These are phyloP conservation scores for Hypericum androsaemum DNA, from an alignment of 345 rosid genomes.

Conservation along the genomic window DNA sequence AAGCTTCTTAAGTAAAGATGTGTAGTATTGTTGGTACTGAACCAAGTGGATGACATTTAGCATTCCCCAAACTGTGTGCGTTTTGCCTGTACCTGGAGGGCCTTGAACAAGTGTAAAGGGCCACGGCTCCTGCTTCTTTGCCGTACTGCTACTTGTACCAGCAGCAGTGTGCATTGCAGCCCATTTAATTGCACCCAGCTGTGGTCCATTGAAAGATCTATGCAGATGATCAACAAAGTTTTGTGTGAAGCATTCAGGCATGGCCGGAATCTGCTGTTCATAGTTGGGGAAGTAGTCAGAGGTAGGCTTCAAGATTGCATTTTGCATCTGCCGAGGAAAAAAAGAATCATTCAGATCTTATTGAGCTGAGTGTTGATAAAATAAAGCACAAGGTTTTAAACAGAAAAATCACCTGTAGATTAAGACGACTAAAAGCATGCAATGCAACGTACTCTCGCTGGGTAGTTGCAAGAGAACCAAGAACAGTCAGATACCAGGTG, in stretches of 20 bases:
- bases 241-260: conserved; percentile 92
- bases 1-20: conserved; percentile 82
- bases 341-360: conserved; percentile 11
- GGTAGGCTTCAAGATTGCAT: conserved; percentile 82
- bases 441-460: conserved; percentile 97
- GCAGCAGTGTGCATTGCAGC: conserved; percentile 99
- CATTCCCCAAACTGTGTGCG: conserved; percentile 99
- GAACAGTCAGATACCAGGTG: conserved; percentile 83
- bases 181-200: conserved; percentile 92
- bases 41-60: conserved; percentile 98
- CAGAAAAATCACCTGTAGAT: conserved; percentile 61
- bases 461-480: conserved; percentile 98
- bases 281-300: conserved; percentile 90
- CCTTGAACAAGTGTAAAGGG: conserved; percentile 99
- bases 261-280: conserved; percentile 78
- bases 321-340: conserved; percentile 62
- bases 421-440: conserved; percentile 96
- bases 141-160: conserved; percentile 73
- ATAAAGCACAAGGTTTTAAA: neutral
- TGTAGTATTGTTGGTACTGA: conserved; percentile 96
- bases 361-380: conserved; percentile 9
- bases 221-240: conserved; percentile 70
- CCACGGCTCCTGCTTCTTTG: conserved; percentile 96
- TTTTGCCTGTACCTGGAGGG: conserved; percentile 99
- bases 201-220: conserved; percentile 81